phyloP scores from a whole-genome alignment of 805 yeast genomes.

The Kodamaea restingae region DNA sequence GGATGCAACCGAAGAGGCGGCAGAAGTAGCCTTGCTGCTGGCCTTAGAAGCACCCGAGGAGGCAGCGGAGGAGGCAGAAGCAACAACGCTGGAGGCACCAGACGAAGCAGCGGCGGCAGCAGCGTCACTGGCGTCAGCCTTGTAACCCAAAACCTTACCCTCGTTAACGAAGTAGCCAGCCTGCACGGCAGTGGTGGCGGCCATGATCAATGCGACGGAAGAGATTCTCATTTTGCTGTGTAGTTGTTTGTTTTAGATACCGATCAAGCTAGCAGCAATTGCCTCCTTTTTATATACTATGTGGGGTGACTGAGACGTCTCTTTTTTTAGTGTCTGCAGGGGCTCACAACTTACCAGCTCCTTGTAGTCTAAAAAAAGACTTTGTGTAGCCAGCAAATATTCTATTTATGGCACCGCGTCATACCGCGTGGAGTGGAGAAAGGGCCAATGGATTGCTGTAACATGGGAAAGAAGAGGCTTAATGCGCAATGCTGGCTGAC shows the following conservation, averaged over 20 bases:
- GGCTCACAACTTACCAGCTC: slow-evolving; percentile 3
- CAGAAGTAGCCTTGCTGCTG: slow-evolving; percentile 23
- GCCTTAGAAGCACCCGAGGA: slow-evolving; percentile 5
- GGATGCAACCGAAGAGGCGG: slow-evolving; percentile 17
- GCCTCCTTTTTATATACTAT: neutral
- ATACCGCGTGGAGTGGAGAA: too few species aligned
- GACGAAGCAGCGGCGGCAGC: slow-evolving; percentile 14
- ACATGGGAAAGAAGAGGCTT: too few species aligned
- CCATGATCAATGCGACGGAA: slow-evolving; percentile 10
- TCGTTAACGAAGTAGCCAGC: slow-evolving; percentile 17
- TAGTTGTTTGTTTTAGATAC: too few species aligned
- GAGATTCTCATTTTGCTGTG: slow-evolving; percentile 11
- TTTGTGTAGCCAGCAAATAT: slow-evolving; percentile 1
- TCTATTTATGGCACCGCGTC: neutral
- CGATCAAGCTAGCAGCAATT: too few species aligned
- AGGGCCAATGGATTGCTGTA: neutral
- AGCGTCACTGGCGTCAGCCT: slow-evolving; percentile 3
- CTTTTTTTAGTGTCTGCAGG: neutral
- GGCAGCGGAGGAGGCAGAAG: slow-evolving; percentile 21
- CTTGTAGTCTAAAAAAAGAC: neutral
- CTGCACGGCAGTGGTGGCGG: slow-evolving; percentile 12
- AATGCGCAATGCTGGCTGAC: too few species aligned
- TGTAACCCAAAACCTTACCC: slow-evolving; percentile 3
- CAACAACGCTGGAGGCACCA: slow-evolving; percentile 15
- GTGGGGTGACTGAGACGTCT: neutral